phyloP scores from a whole-genome alignment of 2,329 filamentous ascomycete species.

The Fonsecaea erecta region DNA sequence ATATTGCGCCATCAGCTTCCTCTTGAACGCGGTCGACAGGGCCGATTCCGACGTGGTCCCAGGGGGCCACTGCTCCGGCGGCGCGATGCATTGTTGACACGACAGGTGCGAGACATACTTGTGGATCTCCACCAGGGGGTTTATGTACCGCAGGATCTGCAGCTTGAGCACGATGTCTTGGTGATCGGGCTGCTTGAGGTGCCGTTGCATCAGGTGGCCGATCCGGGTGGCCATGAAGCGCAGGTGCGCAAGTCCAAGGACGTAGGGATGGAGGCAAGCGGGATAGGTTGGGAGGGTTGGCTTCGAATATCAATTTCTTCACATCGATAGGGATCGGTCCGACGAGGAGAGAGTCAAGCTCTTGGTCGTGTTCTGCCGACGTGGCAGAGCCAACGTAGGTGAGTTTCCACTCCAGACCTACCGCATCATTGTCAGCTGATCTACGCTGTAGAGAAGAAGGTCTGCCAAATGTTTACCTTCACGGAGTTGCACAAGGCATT shows the following conservation, averaged over 20 bases:
- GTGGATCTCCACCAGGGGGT: slow-evolving; percentile 50
- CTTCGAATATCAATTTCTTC: slow-evolving; percentile 98
- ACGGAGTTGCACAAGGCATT: slow-evolving; percentile 91
- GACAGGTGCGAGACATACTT: slow-evolving; percentile 46
- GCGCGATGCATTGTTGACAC: slow-evolving; percentile 41
- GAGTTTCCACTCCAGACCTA: slow-evolving; percentile 98
- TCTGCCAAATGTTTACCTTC: slow-evolving; percentile 65
- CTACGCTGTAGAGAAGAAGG: neutral
- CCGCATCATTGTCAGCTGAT: slow-evolving; percentile 13
- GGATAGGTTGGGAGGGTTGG: slow-evolving; percentile 85
- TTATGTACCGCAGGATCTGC: slow-evolving; percentile 52
- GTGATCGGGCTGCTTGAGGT: slow-evolving; percentile 42
- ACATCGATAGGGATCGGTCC: slow-evolving; percentile 96
- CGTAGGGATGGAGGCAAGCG: slow-evolving; percentile 93
- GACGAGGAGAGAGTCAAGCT: slow-evolving; percentile 94
- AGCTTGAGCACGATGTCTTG: slow-evolving; percentile 37
- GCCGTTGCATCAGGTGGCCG: slow-evolving; percentile 45
- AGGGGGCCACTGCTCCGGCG: slow-evolving; percentile 34
- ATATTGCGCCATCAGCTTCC: slow-evolving; percentile 49
- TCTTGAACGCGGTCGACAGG: slow-evolving; percentile 42
- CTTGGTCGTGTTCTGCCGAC: slow-evolving; percentile 95
- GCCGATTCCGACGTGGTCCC: slow-evolving; percentile 26
- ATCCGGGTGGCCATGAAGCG: slow-evolving; percentile 53
- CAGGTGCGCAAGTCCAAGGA: too few relatives aligned
- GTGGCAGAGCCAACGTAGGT: slow-evolving; percentile 98